A percentile compares a stretch with the other conserved stretches of the same genome.
phyloP scores from a whole-genome alignment of 2,329 filamentous ascomycete species.

The Exophiala mesophila region DNA sequence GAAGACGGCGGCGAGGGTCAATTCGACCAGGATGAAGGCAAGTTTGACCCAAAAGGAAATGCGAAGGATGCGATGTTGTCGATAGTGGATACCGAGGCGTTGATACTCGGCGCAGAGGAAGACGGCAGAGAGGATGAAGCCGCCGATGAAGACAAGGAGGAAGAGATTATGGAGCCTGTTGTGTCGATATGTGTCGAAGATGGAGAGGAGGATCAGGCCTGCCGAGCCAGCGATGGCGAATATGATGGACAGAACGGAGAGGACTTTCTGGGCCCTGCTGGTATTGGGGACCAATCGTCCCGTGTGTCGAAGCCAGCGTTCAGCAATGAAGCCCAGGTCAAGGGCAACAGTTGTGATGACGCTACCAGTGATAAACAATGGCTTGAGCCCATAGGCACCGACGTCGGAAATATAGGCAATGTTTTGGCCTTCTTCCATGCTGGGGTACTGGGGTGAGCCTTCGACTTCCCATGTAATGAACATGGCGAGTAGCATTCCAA shows the following conservation, averaged over 20 bases:
- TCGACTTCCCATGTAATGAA: conserved; percentile 51
- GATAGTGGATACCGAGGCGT: conserved; percentile 73
- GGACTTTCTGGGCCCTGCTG: conserved; percentile 33
- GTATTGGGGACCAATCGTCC: conserved; percentile 73
- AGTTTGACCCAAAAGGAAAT: conserved; percentile 85
- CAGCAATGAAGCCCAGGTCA: conserved; percentile 71
- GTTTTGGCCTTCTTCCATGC: conserved; percentile 48
- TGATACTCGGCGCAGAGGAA: conserved; percentile 88
- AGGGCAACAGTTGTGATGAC: conserved; percentile 69
- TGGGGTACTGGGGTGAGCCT: conserved; percentile 49
- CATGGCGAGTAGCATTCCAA: conserved; percentile 57
- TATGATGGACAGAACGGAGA: conserved; percentile 40
- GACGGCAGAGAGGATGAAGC: conserved; percentile 78
- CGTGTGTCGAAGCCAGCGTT: conserved; percentile 78
- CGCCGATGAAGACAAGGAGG: conserved; percentile 74
- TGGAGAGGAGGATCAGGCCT: conserved; percentile 74
- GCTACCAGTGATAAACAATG: conserved; percentile 58
- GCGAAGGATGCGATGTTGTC: conserved; percentile 63
- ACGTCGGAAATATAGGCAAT: conserved; percentile 57
- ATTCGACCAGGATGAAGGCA: conserved; percentile 73
- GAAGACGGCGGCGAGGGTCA: conserved; percentile 65
- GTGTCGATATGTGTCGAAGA: conserved; percentile 78
- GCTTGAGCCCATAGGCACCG: conserved; percentile 54
- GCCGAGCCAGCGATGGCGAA: conserved; percentile 66
- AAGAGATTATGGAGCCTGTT: conserved; percentile 67